phyloP scores from a whole-genome alignment of 2,329 filamentous ascomycete species.

The Fusarium sp. region DNA sequence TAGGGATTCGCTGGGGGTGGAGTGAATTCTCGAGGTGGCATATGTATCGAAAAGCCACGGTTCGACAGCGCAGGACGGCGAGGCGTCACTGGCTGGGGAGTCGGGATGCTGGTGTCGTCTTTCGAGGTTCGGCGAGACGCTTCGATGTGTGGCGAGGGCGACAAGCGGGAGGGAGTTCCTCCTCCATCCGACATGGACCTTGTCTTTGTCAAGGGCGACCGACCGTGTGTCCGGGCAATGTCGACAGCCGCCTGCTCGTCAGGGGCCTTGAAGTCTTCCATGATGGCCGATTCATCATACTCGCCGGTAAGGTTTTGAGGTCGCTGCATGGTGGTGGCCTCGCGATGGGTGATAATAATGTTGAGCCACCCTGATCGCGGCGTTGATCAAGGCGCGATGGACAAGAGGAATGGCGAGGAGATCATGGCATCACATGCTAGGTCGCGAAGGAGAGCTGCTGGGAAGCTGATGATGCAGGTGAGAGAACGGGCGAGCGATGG shows the following conservation, averaged over 20 bases:
- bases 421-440: slow-evolving; percentile 35
- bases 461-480: slow-evolving; percentile 23
- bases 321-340: slow-evolving; percentile 36
- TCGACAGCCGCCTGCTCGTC: slow-evolving; percentile 31
- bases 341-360: slow-evolving; percentile 5
- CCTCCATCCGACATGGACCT: slow-evolving; percentile 75
- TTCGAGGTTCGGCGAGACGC: slow-evolving; percentile 70
- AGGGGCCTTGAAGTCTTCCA: slow-evolving; percentile 44
- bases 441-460: neutral
- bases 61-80: slow-evolving; percentile 72
- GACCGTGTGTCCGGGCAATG: slow-evolving; percentile 29
- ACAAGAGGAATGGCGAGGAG: neutral
- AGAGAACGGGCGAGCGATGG: slow-evolving; percentile 33
- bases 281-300: slow-evolving; percentile 50
- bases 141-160: slow-evolving; percentile 69
- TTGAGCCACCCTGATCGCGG: slow-evolving; percentile 32
- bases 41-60: slow-evolving; percentile 66
- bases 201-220: slow-evolving; percentile 63
- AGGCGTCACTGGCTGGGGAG: slow-evolving; percentile 74
- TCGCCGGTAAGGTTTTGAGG: slow-evolving; percentile 30
- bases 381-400: slow-evolving; percentile 36
- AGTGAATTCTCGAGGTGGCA: slow-evolving; percentile 51
- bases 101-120: slow-evolving; percentile 71
- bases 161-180: slow-evolving; percentile 66
- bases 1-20: slow-evolving; percentile 52